Base-by-base conservation (phyloP, 352 stramenopile genomes). In the Pythium oligandrum region DNA sequence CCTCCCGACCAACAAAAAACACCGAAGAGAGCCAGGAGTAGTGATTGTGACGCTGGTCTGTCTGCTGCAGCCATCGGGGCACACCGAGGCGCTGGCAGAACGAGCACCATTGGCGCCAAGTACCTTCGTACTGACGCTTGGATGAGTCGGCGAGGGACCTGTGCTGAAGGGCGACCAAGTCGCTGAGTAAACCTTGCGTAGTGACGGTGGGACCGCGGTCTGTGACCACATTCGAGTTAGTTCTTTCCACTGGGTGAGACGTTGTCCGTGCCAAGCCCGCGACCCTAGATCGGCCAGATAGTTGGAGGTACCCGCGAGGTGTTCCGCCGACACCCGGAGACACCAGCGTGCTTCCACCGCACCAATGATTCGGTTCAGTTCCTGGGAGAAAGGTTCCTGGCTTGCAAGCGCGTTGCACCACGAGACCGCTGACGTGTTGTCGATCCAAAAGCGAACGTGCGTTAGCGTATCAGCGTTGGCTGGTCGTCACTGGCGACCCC, bases 11-110 rank as follows among this genome's bases (percentile, higher is more conserved):
- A 42, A 11, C 38, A 42, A 11, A 11, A 11, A 11, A 59, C 51
- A 5, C 56, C 56, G 35, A 69, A 59, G 1, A 59, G n/a, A 45
- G 52, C 45, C 17, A 65, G 12, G 3, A 55, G 53, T 11, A 69
- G 52, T 43, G 57, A 63, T 42, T 68, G 55, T 4, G 30, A 11
- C 12, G 3, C 3, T 4, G 6, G 36, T 68, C 38, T 35, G 46
- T 5, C 48, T 32, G 8, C 31, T 45, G 37, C 4, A 64, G 48
- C 63, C 58, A 64, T 4, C 10, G 48, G 6, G 54, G 50, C 5
- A 11, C 2, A 2, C 42, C 40, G 8, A 33, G 3, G 3, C 26
- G 1, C 4, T 3, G 4, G 36, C 50, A 38, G 45, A 51, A 57
- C 1, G 6, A 1, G 12, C 6, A 11, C 55, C 48, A 56, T 26